Percentiles rank a stretch among this genome's conserved stretches.
These are phyloP conservation scores for Pseudozyma tsukubaensis DNA, from an alignment of 1,284 basidiomycete genomes.

Conservation along the genomic window DNA sequence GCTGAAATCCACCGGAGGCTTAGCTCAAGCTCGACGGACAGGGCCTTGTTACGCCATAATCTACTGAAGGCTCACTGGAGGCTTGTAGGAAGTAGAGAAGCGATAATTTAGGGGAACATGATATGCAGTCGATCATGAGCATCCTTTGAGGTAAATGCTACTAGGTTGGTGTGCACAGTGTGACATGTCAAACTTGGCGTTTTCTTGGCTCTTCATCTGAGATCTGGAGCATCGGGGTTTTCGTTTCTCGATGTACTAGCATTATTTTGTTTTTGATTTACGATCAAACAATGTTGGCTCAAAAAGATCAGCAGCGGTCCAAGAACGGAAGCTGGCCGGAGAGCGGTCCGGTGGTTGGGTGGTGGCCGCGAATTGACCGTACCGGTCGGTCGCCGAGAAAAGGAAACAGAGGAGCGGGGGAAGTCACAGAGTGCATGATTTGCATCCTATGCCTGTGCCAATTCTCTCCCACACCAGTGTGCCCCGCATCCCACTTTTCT, in stretches of 20 bases:
- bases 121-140: not conserved
- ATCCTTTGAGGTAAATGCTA: too few relatives aligned
- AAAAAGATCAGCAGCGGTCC: not conserved
- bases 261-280: not conserved
- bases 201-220: not conserved
- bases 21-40: too few relatives aligned
- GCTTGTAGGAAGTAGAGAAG: too few relatives aligned
- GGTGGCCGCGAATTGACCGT: constrained; percentile 39
- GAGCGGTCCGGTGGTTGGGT: constrained; percentile 32
- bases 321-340: constrained; percentile 16
- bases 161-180: constrained; percentile 11
- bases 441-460: too few relatives aligned
- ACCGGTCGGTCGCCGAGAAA: constrained; percentile 15
- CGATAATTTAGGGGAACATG: too few relatives aligned
- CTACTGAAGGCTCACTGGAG: too few relatives aligned
- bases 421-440: too few relatives aligned
- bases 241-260: too few relatives aligned
- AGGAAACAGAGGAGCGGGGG: too few relatives aligned
- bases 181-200: constrained; percentile 28
- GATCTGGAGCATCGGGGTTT: not conserved
- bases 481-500: not conserved
- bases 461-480: not conserved
- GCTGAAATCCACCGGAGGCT: too few relatives aligned
- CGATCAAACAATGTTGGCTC: not conserved
- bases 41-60: too few relatives aligned